Conservation (phyloP, 345 rosid species). For the Salix arbutifolia region DNA sequence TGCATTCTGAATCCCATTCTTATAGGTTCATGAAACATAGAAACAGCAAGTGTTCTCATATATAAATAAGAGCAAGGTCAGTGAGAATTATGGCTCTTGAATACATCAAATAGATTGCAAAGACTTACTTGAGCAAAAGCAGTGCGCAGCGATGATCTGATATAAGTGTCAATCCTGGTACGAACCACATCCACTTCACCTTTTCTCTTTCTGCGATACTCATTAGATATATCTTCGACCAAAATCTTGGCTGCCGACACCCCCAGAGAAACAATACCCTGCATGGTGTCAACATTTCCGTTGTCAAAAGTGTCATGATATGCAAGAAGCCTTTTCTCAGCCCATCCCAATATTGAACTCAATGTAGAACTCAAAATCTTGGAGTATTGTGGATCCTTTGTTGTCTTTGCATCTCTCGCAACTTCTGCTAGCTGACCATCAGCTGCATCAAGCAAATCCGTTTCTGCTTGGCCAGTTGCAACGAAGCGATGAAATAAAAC, state of each 20-base stretch:
- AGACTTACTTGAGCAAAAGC: constrained; percentile 96
- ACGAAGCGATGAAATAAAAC: constrained; percentile 82
- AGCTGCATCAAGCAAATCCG: constrained; percentile 72
- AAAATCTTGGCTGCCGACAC: constrained; percentile 83
- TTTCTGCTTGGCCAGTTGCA: constrained; percentile 72
- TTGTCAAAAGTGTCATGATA: constrained; percentile 89
- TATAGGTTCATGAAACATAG: not conserved
- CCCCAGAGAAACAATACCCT: constrained; percentile 79
- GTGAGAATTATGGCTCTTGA: not conserved
- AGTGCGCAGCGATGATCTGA: constrained; percentile 92
- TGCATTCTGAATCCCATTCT: not conserved
- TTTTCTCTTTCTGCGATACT: constrained; percentile 84
- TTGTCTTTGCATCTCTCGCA: constrained; percentile 86
- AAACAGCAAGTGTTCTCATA: not conserved
- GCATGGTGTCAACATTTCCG: constrained; percentile 67
- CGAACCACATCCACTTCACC: constrained; percentile 83
- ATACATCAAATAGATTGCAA: not conserved
- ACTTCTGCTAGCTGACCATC: constrained; percentile 77
- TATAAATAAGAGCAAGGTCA: constrained; percentile 9
- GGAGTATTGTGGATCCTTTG: constrained; percentile 82
- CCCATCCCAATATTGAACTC: constrained; percentile 90
- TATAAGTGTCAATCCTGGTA: constrained; percentile 82
- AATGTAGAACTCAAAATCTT: constrained; percentile 77
- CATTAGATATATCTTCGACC: constrained; percentile 92
- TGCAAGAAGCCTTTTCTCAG: constrained; percentile 93